Evolutionary conservation across 2,329 filamentous ascomycete species (phyloP).

Genomic region (Phyllosticta citrichinensis): DNA sequence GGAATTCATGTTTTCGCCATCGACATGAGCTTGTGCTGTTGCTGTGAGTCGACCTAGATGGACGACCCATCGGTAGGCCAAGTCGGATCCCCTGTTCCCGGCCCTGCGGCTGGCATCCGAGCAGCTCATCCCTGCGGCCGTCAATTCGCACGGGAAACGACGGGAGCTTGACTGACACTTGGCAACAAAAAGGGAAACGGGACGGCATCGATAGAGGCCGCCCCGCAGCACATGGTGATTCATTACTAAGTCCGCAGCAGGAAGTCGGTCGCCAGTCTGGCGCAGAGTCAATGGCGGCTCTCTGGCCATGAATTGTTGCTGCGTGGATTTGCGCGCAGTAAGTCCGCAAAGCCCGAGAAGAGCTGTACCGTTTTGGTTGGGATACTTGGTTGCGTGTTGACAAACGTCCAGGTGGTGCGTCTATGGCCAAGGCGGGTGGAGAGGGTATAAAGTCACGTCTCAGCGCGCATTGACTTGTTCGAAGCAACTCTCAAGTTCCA

Average conservation of each 20-base stretch:
- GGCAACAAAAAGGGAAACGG: neutral
- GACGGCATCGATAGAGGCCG: neutral
- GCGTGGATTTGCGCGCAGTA: neutral
- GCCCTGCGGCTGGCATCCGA: neutral
- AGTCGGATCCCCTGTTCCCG: neutral
- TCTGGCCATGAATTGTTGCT: neutral
- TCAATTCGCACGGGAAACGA: neutral
- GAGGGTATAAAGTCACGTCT: neutral
- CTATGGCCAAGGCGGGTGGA: neutral
- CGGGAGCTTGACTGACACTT: neutral
- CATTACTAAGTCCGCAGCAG: neutral
- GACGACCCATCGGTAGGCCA: neutral
- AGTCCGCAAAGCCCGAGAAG: neutral
- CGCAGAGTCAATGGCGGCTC: neutral
- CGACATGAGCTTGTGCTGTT: too few relatives aligned
- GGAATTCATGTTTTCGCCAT: neutral
- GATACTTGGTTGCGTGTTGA: neutral
- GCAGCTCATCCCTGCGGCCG: neutral
- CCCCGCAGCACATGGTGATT: neutral
- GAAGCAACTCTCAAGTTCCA: neutral
- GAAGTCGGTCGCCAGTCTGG: neutral
- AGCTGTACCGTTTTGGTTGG: neutral
- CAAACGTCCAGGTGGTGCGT: neutral
- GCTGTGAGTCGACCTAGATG: neutral
- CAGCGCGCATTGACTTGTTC: neutral